phyloP scores from a whole-genome alignment of 176 grass and related monocot species.

The Cenchrus americanus region DNA sequence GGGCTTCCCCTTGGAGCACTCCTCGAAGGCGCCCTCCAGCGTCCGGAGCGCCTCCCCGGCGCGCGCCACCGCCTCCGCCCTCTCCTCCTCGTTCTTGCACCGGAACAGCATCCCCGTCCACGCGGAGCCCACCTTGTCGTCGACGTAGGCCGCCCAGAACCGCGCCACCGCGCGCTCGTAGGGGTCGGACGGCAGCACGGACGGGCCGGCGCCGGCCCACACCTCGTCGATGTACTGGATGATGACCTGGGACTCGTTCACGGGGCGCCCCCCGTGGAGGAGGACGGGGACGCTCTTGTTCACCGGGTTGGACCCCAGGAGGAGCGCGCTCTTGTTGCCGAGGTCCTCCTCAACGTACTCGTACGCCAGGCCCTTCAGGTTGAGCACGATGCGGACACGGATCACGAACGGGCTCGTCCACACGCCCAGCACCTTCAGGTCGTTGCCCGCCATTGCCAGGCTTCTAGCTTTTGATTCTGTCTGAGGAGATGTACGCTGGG shows the following conservation, averaged over 20 bases:
- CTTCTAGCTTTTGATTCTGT: background rate
- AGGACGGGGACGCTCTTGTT: conserved; percentile 69
- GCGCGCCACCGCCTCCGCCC: conserved; percentile 34
- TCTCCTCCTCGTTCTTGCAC: conserved; percentile 49
- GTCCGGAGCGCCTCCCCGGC: conserved; percentile 37
- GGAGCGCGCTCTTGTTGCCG: conserved; percentile 57
- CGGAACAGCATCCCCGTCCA: conserved; percentile 40
- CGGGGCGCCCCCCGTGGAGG: conserved; percentile 48
- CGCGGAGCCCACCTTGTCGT: conserved; percentile 49
- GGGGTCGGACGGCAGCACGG: conserved; percentile 61
- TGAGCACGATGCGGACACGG: conserved; percentile 61
- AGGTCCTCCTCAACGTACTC: conserved; percentile 68
- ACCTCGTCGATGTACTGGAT: conserved; percentile 83
- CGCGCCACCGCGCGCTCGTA: conserved; percentile 61
- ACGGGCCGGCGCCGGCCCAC: conserved; percentile 22
- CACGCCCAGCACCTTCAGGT: conserved; percentile 62
- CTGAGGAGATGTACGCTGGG: background rate
- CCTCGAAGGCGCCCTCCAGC: conserved; percentile 52
- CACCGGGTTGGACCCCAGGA: conserved; percentile 67
- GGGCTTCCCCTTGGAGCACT: conserved; percentile 12
- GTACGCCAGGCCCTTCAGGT: conserved; percentile 63
- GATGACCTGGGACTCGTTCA: conserved; percentile 65
- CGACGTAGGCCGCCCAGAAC: conserved; percentile 72
- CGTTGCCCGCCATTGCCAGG: conserved; percentile 36
- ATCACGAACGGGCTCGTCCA: conserved; percentile 50